These are phyloP conservation scores for Euphorbia lathyris DNA, from an alignment of 345 rosid genomes.

Conservation along the genomic window DNA sequence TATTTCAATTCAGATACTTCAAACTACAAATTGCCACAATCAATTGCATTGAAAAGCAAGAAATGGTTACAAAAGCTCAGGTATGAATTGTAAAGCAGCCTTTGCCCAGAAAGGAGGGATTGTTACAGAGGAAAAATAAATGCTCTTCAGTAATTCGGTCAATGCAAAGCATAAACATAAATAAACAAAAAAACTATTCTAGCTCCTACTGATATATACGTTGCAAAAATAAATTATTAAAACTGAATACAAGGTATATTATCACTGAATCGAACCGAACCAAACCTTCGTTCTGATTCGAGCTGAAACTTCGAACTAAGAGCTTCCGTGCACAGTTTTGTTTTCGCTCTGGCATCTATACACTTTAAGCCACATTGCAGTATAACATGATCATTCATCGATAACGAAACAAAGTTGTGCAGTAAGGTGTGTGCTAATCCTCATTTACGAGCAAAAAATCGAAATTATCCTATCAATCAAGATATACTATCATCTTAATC, in stretches of 20 bases:
- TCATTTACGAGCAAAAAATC: neutral
- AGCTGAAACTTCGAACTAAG: neutral
- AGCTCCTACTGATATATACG: too few species aligned
- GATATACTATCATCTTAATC: constrained; percentile 34
- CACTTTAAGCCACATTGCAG: neutral
- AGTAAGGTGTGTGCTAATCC: neutral
- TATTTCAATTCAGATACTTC: neutral
- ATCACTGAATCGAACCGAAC: too few species aligned
- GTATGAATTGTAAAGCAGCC: too few species aligned
- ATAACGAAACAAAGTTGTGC: neutral
- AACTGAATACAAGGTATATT: too few species aligned
- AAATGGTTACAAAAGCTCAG: too few species aligned
- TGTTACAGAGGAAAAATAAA: too few species aligned
- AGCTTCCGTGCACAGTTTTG: neutral
- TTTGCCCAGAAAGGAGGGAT: too few species aligned
- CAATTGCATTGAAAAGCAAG: too few species aligned
- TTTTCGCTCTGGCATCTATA: neutral
- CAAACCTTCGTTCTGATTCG: neutral
- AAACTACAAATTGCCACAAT: neutral
- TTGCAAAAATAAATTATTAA: too few species aligned
- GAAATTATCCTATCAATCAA: neutral
- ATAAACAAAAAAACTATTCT: too few species aligned
- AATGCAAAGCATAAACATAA: too few species aligned
- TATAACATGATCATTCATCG: neutral
- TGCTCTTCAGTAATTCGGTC: too few species aligned